These are phyloP conservation scores for Phytophthora citrophthora DNA, from an alignment of 352 stramenopile species.

Conservation along the genomic window DNA sequence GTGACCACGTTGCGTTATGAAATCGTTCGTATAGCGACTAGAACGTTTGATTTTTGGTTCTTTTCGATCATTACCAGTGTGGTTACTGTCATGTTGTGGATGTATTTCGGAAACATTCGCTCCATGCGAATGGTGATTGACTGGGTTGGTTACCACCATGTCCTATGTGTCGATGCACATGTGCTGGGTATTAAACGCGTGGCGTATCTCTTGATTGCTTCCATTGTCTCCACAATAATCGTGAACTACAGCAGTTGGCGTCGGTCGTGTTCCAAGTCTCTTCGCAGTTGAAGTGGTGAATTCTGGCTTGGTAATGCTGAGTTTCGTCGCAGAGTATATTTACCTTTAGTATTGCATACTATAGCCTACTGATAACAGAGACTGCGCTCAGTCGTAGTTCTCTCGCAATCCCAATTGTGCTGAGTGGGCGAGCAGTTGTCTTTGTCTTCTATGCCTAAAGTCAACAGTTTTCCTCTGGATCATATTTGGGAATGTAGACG, in stretches of 20 bases:
- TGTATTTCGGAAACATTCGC: conserved; percentile 34
- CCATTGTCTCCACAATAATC: conserved; percentile 16
- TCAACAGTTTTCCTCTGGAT: conserved; percentile 12
- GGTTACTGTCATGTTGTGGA: conserved; percentile 29
- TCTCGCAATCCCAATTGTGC: too few species aligned
- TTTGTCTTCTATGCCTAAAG: too few species aligned
- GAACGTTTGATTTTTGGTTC: conserved; percentile 57
- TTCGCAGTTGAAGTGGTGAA: too few species aligned
- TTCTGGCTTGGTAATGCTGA: too few species aligned
- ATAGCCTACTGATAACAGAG: too few species aligned
- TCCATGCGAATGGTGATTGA: conserved; percentile 28
- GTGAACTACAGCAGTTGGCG: too few species aligned
- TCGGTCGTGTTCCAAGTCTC: too few species aligned
- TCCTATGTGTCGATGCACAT: conserved; percentile 36
- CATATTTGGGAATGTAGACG: conserved; percentile 26
- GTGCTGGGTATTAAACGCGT: conserved; percentile 19
- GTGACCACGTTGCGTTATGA: conserved; percentile 38
- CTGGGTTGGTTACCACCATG: conserved; percentile 37
- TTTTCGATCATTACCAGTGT: conserved; percentile 35
- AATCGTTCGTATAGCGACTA: conserved; percentile 32
- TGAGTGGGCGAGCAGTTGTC: too few species aligned
- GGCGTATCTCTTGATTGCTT: conserved; percentile 9
- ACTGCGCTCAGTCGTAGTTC: too few species aligned
- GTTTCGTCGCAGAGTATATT: too few species aligned
- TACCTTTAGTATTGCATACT: too few species aligned